Conservation (phyloP, 306 rosid genomes). For the Mucuna pruriens region DNA sequence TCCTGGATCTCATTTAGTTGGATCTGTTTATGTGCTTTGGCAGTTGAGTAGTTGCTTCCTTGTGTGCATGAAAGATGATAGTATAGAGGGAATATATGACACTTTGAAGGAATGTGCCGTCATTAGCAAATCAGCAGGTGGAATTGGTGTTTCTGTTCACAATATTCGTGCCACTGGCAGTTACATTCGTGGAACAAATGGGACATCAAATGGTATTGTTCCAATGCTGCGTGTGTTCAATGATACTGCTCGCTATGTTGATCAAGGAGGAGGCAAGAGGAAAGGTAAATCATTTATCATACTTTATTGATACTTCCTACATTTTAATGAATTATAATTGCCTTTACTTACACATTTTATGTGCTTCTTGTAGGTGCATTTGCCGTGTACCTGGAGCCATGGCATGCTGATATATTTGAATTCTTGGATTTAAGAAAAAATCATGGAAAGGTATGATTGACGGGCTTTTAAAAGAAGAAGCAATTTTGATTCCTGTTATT, state of each 20-base stretch:
- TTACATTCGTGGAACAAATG: conserved; percentile 97
- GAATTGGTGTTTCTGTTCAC: conserved; percentile 92
- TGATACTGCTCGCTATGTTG: conserved; percentile 98
- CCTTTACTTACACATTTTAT: not conserved
- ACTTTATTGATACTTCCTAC: not conserved
- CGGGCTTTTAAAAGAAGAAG: not conserved
- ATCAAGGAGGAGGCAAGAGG: conserved; percentile 99
- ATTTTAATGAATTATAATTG: not conserved
- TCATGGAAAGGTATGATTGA: conserved; percentile 88
- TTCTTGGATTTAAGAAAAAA: conserved; percentile 80
- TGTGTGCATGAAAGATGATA: conserved; percentile 90
- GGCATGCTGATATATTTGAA: conserved; percentile 96
- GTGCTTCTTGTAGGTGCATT: conserved; percentile 75
- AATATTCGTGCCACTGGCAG: conserved; percentile 81
- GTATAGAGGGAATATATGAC: conserved; percentile 88
- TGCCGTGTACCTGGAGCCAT: conserved; percentile 96
- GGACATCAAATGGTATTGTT: conserved; percentile 89
- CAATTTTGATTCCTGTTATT: not conserved
- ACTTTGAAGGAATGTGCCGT: conserved; percentile 95
- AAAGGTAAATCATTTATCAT: conserved; percentile 62
- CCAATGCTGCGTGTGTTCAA: conserved; percentile 90
- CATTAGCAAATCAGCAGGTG: conserved; percentile 99
- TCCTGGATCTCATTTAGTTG: not conserved
- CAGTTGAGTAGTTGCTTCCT: conserved; percentile 99
- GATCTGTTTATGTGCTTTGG: conserved; percentile 34